Evolutionary conservation across 192 early-diverging fungal genomes (phyloP), one percentile per base, ranked within the genome.

Genomic region (Gigaspora rosea): DNA sequence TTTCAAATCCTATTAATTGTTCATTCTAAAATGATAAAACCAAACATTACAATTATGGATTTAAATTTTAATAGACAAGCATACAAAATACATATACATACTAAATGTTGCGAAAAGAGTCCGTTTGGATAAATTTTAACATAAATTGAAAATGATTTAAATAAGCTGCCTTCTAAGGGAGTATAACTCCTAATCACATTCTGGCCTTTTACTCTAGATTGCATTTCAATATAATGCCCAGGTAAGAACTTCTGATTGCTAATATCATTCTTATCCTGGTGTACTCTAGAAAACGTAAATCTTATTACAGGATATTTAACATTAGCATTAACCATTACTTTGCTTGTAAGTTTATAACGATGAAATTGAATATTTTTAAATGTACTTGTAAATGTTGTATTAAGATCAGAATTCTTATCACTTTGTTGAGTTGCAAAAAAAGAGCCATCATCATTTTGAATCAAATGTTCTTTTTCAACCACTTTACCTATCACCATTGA

Each of bases 81-180:
- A 54, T 16, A 11, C 11, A 18, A 18, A 54, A 54, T 22, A 59
- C 27, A n/a, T 3, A 20, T 22, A 59, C 61, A 41, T 75, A 75
- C 73, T 16, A 75, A 27, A 62, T 62, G 66, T 47, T 50, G 8
- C 11, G 75, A 77, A 41, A 77, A 54, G 47, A 68, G 49, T 35
- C 75, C 75, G 7, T 68, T 36, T 10, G 22, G 49, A 68, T 77
- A 77, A 56, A 77, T 77, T 49, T 77, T 77, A 52, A 77, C 75
- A 68, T 54, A 67, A 32, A 77, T 77, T 4, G 50, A 49, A 57
- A 77, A 77, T 5, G 48, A 46, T n/a, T 77, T 67, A 2, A 41
- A 33, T 46, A 77, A 59, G 10, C 54, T 65, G 10, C 75, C 75
- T 27, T 77, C 48, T 20, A 77, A 56, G 4, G 75, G 75, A 3